Percentiles rank a stretch among this genome's conserved stretches.
Conservation (phyloP, 1,284 basidiomycete genomes). For the Rhodotorula sp. region DNA sequence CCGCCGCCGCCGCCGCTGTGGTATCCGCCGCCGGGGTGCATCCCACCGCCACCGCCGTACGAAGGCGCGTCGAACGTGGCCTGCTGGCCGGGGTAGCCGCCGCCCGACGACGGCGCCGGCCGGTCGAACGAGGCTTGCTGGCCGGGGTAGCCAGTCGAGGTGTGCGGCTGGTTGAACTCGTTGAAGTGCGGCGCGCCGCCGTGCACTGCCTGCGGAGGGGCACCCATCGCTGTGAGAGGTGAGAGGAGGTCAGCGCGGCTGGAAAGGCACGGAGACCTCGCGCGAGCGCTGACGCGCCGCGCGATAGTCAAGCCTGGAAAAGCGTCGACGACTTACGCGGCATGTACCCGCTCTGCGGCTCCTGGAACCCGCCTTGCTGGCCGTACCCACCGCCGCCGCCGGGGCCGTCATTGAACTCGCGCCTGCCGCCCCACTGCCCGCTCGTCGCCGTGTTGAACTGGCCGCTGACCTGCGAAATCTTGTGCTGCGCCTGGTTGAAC, state of each 20-base stretch:
- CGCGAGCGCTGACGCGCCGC: too few species aligned
- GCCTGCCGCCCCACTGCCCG: slow-evolving; percentile 6
- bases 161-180: slow-evolving; percentile 6
- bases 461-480: slow-evolving; percentile 7
- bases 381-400: background rate
- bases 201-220: slow-evolving; percentile 20
- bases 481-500: slow-evolving; percentile 27
- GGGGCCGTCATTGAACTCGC: slow-evolving; percentile 5
- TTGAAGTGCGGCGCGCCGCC: slow-evolving; percentile 17
- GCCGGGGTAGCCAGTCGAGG: slow-evolving; percentile 1
- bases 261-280: too few species aligned
- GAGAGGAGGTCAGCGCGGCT: background rate
- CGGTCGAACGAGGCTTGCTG: background rate
- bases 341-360: slow-evolving; percentile 16
- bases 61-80: background rate
- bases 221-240: slow-evolving; percentile 4
- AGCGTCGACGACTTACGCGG: slow-evolving; percentile 1
- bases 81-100: too few species aligned
- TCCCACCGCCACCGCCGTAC: background rate
- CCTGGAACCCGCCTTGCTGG: slow-evolving; percentile 4
- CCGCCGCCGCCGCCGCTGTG: background rate
- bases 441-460: slow-evolving; percentile 16
- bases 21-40: background rate
- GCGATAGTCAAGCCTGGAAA: too few species aligned
- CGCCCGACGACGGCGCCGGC: background rate